Base-by-base conservation (phyloP, 495 filamentous ascomycete genomes). In the Paragyromitra xinjiangensis region DNA sequence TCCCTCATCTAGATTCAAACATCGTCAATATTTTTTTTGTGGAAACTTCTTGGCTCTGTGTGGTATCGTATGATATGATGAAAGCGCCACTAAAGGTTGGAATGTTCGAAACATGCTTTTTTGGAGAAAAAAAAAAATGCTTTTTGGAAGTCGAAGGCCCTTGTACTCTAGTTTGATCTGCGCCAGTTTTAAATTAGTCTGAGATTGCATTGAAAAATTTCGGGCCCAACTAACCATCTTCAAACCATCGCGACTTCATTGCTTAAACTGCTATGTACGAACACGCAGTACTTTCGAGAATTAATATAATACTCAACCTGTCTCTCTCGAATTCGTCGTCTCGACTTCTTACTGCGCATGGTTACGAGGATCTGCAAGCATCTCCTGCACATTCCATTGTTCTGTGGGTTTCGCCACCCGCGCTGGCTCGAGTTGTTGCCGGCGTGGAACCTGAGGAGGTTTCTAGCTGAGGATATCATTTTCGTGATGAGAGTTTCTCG, bases 231-330 rank as follows among this genome's bases (percentile, higher is more conserved):
- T 71, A 50, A 63, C 44, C 55, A 62, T 63, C 68, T 62, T 71
- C 68, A 71, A 63, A 59, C 68, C 56, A 71, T 71, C 68, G 50
- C 68, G 68, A 62, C 68, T 50, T 71, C 56, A 71, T 71, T 71
- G 56, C 68, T 24, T 62, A 39, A 61, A 26, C 55, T 22, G 42
- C n/a, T n/a, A 71, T 61, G 55, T 71, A 45, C 40, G 51, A 69
- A 69, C 68, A 61, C 56, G 55, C 50, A 69, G 39, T 44, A 53
- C 22, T 39, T 69, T 26, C 16, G 11, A 16, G 42, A 5, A 34
- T 45, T 26, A 45, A 61, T n/a, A 61, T 16, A 50, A 11, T 22
- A 45, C 39, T 45, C 67, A 69, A 34, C 22, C 12, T 48, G 26
- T 69, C 53, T 26, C 40, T 22, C 53, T 48, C 40, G 67, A 45